Evolutionary conservation across 2,329 filamentous ascomycete species (phyloP), one percentile per base, ranked within the genome.

Genomic region (Catunica adiposa): DNA sequence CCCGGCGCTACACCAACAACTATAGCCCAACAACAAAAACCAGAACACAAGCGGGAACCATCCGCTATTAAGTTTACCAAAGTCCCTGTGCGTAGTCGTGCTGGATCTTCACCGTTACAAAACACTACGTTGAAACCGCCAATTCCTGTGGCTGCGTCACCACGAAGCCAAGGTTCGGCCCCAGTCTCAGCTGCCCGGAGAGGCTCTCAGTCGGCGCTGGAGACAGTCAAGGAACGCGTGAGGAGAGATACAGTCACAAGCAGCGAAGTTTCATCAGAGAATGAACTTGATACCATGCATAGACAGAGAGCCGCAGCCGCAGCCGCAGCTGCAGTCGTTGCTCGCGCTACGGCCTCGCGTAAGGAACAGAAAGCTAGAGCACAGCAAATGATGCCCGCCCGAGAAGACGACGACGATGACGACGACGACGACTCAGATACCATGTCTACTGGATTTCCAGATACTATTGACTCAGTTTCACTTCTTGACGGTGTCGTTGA

Each of bases 31-130:
- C 78, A 82, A 54, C 73, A 76, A 59, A 58, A 29, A 20, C 26
- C 17, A 9, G 29, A 58, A 22, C 56, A 58, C 31, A 47, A 54
- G 31, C 68, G 84, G 55, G 84, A 86, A 47, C 84, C 84, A 1
- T 87, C 94, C 65, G 87, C 94, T 66, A 95, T 97, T 66, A 89
- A 90, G 65, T 98, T 98, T 68, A 82, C 85, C 51, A 97, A 97
- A 69, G 90, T 96, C 86, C 90, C 92, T 1, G 77, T 95, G 46
- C 80, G 89, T 29, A 82, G 81, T 61, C 82, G 90, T 56, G 86
- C 89, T 25, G 90, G 87, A 9, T 96, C 89, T 0, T 96, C 90
- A 51, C 90, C 90, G 2, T 82, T 86, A 38, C 82, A 87, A 61
- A 79, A 76, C 14, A 82, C 81, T 15, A 79, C 76, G 58, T 68